Percentiles rank a stretch among this genome's conserved stretches.
Conservation (phyloP, 2,329 filamentous ascomycete genomes). For the Elsinoe batatas region DNA sequence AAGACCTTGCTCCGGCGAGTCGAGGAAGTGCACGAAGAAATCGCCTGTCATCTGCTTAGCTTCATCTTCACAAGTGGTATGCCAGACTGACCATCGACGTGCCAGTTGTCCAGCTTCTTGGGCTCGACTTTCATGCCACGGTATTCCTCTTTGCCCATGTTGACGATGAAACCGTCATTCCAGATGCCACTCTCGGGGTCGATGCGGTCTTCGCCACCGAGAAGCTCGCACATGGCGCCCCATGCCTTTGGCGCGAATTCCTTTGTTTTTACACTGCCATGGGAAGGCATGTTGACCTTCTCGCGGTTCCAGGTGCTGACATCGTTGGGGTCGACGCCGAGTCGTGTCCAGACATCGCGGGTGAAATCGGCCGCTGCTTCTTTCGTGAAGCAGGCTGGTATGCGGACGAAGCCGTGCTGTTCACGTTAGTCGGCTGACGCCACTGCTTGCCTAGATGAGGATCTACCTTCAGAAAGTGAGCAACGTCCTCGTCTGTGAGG, state of each 20-base stretch:
- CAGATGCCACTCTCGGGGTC: conserved; percentile 43
- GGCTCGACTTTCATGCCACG: conserved; percentile 44
- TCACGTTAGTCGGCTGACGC: background rate
- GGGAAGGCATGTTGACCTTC: conserved; percentile 55
- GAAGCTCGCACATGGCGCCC: conserved; percentile 55
- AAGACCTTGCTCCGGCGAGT: conserved; percentile 58
- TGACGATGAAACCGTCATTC: conserved; percentile 60
- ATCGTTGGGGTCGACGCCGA: conserved; percentile 55
- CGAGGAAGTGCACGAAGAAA: conserved; percentile 63
- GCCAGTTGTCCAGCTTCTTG: conserved; percentile 49
- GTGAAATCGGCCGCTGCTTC: conserved; percentile 41
- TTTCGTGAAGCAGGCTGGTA: conserved; percentile 43
- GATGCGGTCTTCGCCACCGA: conserved; percentile 52
- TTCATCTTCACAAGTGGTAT: background rate
- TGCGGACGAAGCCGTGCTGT: conserved; percentile 43
- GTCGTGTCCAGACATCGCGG: conserved; percentile 49
- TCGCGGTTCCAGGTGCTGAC: conserved; percentile 55
- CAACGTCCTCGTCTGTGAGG: conserved; percentile 38
- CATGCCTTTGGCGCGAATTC: conserved; percentile 56
- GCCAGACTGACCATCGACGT: conserved; percentile 48
- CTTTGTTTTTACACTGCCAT: conserved; percentile 44
- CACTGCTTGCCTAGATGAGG: conserved; percentile 14
- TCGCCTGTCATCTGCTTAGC: conserved; percentile 30
- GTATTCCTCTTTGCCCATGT: conserved; percentile 48
- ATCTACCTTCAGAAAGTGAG: conserved; percentile 38